Base-by-base conservation (phyloP, 2,329 filamentous ascomycete genomes). In the Chaetomiaceae sp. region DNA sequence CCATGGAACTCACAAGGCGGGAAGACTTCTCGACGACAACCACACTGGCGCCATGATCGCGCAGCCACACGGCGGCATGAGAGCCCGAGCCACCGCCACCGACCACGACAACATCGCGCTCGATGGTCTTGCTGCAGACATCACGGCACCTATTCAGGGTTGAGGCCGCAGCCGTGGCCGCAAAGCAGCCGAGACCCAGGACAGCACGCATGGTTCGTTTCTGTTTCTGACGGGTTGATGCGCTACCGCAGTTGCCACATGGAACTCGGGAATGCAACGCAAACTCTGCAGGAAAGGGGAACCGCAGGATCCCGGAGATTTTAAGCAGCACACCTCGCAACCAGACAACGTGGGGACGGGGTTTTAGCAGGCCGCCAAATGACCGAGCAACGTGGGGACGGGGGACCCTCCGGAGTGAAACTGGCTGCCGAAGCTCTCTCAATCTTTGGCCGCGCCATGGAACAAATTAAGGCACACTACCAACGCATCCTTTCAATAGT, bases 61-160 rank as follows among this genome's bases (percentile, higher is more conserved):
- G 41, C 25, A 60, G 49, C 27, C 57, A 54, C 6, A 59, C 48
- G 5, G 58, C 58, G 12, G 58, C 56, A 6, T 60, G 54, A 3
- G 57, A 45, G 19, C 58, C 58, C 4, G 55, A 54, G 3, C 55
- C 58, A 20, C 58, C 58, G 10, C 58, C 58, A 13, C 58, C 58
- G 17, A 58, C 33, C 5, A 60, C 48, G 12, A 37, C 55, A 17
- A 59, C 57, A 27, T 59, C 56, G 23, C 44, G 47, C 2, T 35
- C 17, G 14, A 58, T 54, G 35, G 44, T 50, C 34, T 47, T 17
- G 33, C 12, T 34, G 43, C 44, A 48, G 8, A 13, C 10, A 20
- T 31, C 13, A 40, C 35, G n/a, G n/a, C n/a, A n/a, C n/a, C n/a
- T n/a, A 38, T 6, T 40, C 3, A 17, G 23, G 10, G 10, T 8